Conservation (phyloP, 805 yeast species). For the Metschnikowia lochheadii region DNA sequence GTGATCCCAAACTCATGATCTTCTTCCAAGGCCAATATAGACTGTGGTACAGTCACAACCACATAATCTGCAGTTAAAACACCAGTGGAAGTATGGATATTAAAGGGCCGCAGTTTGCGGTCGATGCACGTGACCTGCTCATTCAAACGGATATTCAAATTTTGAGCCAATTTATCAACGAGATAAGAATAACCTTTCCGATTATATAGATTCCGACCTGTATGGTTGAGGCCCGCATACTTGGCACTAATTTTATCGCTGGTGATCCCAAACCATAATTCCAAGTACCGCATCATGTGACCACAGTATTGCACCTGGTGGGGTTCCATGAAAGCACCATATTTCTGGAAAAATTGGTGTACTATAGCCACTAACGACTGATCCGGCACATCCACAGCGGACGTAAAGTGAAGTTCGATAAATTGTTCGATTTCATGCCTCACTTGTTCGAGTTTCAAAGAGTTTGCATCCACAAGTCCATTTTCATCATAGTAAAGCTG, state of each 20-base stretch:
- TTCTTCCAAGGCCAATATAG: constrained; percentile 48
- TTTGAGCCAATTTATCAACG: constrained; percentile 36
- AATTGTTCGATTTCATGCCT: constrained; percentile 55
- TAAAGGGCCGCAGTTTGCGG: constrained; percentile 15
- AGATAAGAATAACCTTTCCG: constrained; percentile 55
- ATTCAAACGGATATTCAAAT: constrained; percentile 38
- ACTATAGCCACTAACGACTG: constrained; percentile 49
- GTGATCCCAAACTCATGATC: constrained; percentile 42
- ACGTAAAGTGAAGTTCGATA: constrained; percentile 54
- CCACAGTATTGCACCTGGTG: constrained; percentile 51
- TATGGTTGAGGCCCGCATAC: constrained; percentile 62
- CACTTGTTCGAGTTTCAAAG: constrained; percentile 31
- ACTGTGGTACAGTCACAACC: constrained; percentile 75
- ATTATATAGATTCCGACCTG: constrained; percentile 76
- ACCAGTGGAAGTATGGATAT: constrained; percentile 30
- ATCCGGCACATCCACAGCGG: constrained; percentile 47
- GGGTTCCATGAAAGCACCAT: constrained; percentile 43
- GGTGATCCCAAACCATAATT: constrained; percentile 77
- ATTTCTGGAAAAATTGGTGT: constrained; percentile 42
- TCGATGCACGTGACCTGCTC: constrained; percentile 41
- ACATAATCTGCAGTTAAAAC: constrained; percentile 47
- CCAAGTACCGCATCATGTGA: constrained; percentile 53
- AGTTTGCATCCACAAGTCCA: constrained; percentile 32
- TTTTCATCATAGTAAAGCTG: constrained; percentile 23
- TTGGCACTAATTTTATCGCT: constrained; percentile 66